Conservation (phyloP, 345 rosid genomes). For the Punica granatum region DNA sequence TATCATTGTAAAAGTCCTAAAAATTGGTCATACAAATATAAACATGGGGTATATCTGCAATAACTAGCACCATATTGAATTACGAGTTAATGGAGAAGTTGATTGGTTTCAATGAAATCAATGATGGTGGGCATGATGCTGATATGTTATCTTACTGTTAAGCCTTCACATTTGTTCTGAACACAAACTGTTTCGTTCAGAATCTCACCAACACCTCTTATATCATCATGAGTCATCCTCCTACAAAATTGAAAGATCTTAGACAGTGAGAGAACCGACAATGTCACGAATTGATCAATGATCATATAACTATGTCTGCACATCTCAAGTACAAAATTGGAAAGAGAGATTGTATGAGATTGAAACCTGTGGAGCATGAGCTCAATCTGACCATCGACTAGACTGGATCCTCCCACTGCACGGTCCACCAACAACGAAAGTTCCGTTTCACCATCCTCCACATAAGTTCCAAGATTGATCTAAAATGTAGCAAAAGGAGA, state of each 20-base stretch:
- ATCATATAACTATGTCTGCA: background rate
- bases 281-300: background rate
- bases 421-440: slow-evolving; percentile 90
- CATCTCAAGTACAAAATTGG: background rate
- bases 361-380: slow-evolving; percentile 87
- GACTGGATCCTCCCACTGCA: slow-evolving; percentile 78
- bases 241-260: slow-evolving; percentile 22
- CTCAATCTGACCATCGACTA: slow-evolving; percentile 83
- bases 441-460: slow-evolving; percentile 61
- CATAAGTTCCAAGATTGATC: slow-evolving; percentile 79
- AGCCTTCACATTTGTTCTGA: slow-evolving; percentile 65
- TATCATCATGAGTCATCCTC: slow-evolving; percentile 81
- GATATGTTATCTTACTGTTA: slow-evolving; percentile 54
- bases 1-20: background rate
- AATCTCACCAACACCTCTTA: slow-evolving; percentile 84
- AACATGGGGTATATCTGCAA: background rate
- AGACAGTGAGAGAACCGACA: background rate
- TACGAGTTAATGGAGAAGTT: background rate
- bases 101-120: background rate
- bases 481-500: slow-evolving; percentile 13
- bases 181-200: slow-evolving; percentile 83
- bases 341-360: slow-evolving; percentile 1
- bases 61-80: background rate
- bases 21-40: background rate
- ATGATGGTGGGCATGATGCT: background rate